These are phyloP conservation scores for Blastomyces percursus DNA, from an alignment of 2,329 filamentous ascomycete genomes.

Conservation along the genomic window DNA sequence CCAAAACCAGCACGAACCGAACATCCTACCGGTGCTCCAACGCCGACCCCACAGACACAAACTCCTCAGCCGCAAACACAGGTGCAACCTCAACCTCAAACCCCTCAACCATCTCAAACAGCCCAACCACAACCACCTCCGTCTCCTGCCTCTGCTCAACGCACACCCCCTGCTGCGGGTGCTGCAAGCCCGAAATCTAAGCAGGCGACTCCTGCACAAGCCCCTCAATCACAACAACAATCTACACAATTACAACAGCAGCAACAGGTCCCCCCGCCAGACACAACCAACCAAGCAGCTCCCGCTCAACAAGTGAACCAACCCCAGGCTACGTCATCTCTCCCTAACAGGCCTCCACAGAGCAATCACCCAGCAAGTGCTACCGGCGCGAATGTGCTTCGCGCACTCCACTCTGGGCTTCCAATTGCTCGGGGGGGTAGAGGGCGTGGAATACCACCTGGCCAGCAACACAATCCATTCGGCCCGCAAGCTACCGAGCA, in stretches of 20 bases:
- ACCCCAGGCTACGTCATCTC: conserved; percentile 17
- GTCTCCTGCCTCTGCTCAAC: conserved; percentile 4
- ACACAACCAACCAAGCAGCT: conserved; percentile 16
- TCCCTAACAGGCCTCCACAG: conserved; percentile 17
- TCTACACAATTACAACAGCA: conserved; percentile 13
- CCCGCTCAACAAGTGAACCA: conserved; percentile 20
- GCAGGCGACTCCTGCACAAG: conserved; percentile 9
- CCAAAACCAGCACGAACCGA: conserved; percentile 13
- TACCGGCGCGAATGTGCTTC: conserved; percentile 32
- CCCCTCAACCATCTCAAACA: not conserved
- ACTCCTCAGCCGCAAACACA: conserved; percentile 1
- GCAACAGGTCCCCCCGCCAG: conserved; percentile 13
- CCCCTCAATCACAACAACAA: conserved; percentile 13
- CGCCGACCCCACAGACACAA: conserved; percentile 12
- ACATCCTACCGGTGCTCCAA: conserved; percentile 11
- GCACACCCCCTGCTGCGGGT: not conserved
- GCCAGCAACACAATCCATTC: conserved; percentile 25
- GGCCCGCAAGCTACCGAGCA: conserved; percentile 17
- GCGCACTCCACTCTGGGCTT: conserved; percentile 35
- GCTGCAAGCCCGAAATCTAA: conserved; percentile 11
- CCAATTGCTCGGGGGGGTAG: conserved; percentile 35
- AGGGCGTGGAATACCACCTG: conserved; percentile 20
- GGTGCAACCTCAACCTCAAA: not conserved
- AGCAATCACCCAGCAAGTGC: conserved; percentile 18
- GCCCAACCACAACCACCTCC: not conserved